Conservation (phyloP, 2,329 filamentous ascomycete species). For the Pseudogymnoascus sp. region DNA sequence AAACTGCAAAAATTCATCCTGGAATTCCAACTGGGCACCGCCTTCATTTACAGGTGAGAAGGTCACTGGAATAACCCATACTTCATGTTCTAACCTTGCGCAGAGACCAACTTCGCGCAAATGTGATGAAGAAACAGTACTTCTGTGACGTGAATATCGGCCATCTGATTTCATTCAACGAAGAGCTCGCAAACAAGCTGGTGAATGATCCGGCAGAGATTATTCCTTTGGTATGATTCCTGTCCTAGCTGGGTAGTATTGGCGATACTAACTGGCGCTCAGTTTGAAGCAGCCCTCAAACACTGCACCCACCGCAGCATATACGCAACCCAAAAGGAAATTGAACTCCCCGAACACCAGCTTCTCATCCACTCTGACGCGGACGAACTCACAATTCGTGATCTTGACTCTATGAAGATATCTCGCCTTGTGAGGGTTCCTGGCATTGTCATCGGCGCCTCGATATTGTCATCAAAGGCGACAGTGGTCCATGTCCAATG, state of each 20-base stretch:
- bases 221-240: constrained; percentile 64
- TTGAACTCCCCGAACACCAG: constrained; percentile 78
- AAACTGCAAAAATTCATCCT: constrained; percentile 86
- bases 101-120: constrained; percentile 92
- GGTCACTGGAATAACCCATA: not conserved
- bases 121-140: constrained; percentile 87
- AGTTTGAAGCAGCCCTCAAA: constrained; percentile 83
- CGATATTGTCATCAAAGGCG: constrained; percentile 92
- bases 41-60: constrained; percentile 81
- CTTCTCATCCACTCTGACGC: constrained; percentile 89
- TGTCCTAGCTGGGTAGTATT: constrained; percentile 22
- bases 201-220: constrained; percentile 86
- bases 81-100: not conserved
- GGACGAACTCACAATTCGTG: constrained; percentile 84
- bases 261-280: constrained; percentile 9
- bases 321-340: constrained; percentile 62
- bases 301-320: constrained; percentile 91
- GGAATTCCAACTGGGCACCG: constrained; percentile 87
- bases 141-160: constrained; percentile 95
- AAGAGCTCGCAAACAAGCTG: constrained; percentile 84
- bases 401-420: constrained; percentile 86
- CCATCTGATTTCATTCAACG: constrained; percentile 91
- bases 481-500: constrained; percentile 81
- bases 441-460: constrained; percentile 94
- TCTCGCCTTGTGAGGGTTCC: constrained; percentile 93